These are phyloP conservation scores for Nephelium lappaceum DNA, from an alignment of 345 rosid genomes.

Conservation along the genomic window DNA sequence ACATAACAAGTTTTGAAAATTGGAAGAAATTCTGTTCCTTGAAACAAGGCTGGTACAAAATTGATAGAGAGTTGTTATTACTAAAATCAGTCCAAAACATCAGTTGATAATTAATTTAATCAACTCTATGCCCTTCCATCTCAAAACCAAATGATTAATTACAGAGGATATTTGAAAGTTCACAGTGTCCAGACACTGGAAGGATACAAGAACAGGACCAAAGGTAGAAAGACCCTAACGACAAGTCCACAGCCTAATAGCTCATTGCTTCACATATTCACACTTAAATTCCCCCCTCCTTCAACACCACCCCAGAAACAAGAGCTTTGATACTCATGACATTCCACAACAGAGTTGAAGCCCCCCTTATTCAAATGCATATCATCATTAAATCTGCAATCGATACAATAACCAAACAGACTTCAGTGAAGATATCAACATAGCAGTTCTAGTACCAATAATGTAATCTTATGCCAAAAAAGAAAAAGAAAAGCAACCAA, in stretches of 20 bases:
- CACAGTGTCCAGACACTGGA: not conserved
- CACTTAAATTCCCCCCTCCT: constrained; percentile 15
- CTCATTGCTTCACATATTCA: constrained; percentile 19
- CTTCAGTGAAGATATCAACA: not conserved
- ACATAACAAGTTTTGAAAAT: not conserved
- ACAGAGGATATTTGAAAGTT: not conserved
- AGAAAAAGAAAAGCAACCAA: not conserved
- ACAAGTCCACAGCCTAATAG: not conserved
- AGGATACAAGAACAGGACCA: constrained; percentile 6
- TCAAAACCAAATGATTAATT: constrained; percentile 12
- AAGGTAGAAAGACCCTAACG: not conserved
- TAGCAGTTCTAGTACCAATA: not conserved
- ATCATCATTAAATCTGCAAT: not conserved
- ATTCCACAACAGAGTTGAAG: constrained; percentile 9
- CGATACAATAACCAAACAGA: not conserved
- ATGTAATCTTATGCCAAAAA: not conserved
- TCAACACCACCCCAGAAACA: not conserved
- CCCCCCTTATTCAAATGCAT: constrained; percentile 2
- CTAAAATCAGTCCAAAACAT: not conserved
- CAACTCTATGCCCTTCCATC: constrained; percentile 7
- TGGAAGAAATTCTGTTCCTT: not conserved
- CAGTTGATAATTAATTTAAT: not conserved
- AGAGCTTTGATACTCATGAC: not conserved
- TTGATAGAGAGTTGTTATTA: not conserved
- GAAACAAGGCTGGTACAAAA: not conserved